Percentiles rank a stretch among this genome's conserved stretches.
Evolutionary conservation across 1,139 yeast genomes (phyloP).

Genomic region (Pichia sp.): DNA sequence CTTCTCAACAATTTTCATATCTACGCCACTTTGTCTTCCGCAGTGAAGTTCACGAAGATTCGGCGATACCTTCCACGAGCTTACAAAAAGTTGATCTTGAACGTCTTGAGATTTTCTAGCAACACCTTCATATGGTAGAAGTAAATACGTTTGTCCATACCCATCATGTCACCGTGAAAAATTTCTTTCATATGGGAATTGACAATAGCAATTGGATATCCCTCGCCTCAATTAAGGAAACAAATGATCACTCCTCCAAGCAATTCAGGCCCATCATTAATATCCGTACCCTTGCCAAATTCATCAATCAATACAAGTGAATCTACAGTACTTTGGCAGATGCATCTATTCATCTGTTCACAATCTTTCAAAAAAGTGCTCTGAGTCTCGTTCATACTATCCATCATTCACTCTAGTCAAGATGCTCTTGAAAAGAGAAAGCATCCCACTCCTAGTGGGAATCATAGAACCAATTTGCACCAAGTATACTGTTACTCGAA

Average conservation of each 20-base stretch:
- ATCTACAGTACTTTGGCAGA: slow-evolving; percentile 28
- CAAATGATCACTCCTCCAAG: slow-evolving; percentile 38
- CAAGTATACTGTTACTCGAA: slow-evolving; percentile 41
- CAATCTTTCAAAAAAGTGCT: slow-evolving; percentile 47
- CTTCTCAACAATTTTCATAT: slow-evolving; percentile 28
- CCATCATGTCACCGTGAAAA: slow-evolving; percentile 30
- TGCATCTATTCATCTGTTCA: slow-evolving; percentile 37
- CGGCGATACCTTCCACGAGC: slow-evolving; percentile 33
- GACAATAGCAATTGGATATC: slow-evolving; percentile 35
- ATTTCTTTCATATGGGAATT: slow-evolving; percentile 46
- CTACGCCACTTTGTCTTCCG: slow-evolving; percentile 37
- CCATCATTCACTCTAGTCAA: slow-evolving; percentile 32
- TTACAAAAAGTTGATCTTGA: slow-evolving; percentile 35
- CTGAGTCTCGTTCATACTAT: slow-evolving; percentile 38
- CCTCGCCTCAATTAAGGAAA: slow-evolving; percentile 16
- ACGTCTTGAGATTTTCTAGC: slow-evolving; percentile 5
- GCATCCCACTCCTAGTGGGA: slow-evolving; percentile 41
- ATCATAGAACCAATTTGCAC: slow-evolving; percentile 49
- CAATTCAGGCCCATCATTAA: slow-evolving; percentile 42
- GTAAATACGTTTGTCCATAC: neutral
- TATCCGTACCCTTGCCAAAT: slow-evolving; percentile 50
- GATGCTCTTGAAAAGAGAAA: slow-evolving; percentile 43
- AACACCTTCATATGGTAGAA: slow-evolving; percentile 15
- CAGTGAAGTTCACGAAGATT: slow-evolving; percentile 39
- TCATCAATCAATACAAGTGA: slow-evolving; percentile 46